Evolutionary conservation across 164 flowering plant species (phyloP).

Genomic region (Vitis riparia): DNA sequence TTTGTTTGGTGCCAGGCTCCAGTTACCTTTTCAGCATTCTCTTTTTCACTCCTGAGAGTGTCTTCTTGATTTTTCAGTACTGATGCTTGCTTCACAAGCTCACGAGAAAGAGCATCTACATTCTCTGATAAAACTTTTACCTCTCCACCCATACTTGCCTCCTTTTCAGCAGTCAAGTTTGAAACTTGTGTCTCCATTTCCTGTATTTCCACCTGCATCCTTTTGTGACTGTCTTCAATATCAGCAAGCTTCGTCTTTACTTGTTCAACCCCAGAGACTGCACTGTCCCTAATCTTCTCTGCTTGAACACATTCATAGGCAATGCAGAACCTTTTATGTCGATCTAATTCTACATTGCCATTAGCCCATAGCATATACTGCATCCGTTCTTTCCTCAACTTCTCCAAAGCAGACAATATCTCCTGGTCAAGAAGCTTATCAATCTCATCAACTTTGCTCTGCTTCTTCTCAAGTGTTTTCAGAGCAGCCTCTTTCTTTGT

Average conservation of each 20-base stretch:
- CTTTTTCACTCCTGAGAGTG: slow-evolving; percentile 60
- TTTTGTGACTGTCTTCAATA: slow-evolving; percentile 43
- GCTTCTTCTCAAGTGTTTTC: slow-evolving; percentile 97
- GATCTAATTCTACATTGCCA: slow-evolving; percentile 86
- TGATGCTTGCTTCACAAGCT: slow-evolving; percentile 77
- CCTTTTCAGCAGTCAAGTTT: slow-evolving; percentile 65
- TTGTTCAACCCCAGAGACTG: slow-evolving; percentile 60
- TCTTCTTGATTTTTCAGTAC: slow-evolving; percentile 75
- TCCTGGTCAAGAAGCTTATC: slow-evolving; percentile 95
- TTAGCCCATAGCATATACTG: slow-evolving; percentile 99
- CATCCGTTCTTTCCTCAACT: slow-evolving; percentile 83
- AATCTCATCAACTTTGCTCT: slow-evolving; percentile 94
- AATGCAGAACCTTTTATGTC: slow-evolving; percentile 87
- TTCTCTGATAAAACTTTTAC: slow-evolving; percentile 59
- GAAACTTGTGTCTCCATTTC: slow-evolving; percentile 66
- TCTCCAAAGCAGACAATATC: slow-evolving; percentile 89
- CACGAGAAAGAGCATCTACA: slow-evolving; percentile 74
- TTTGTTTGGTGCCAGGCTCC: background rate
- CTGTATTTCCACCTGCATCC: slow-evolving; percentile 46
- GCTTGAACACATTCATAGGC: slow-evolving; percentile 92
- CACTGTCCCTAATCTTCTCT: slow-evolving; percentile 67
- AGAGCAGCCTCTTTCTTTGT: slow-evolving; percentile 93
- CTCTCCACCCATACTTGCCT: slow-evolving; percentile 90
- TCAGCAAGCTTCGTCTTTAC: slow-evolving; percentile 59
- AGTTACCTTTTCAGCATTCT: slow-evolving; percentile 69